These are phyloP conservation scores for Ilex asprella DNA, from an alignment of 257 asterid species.

Conservation along the genomic window DNA sequence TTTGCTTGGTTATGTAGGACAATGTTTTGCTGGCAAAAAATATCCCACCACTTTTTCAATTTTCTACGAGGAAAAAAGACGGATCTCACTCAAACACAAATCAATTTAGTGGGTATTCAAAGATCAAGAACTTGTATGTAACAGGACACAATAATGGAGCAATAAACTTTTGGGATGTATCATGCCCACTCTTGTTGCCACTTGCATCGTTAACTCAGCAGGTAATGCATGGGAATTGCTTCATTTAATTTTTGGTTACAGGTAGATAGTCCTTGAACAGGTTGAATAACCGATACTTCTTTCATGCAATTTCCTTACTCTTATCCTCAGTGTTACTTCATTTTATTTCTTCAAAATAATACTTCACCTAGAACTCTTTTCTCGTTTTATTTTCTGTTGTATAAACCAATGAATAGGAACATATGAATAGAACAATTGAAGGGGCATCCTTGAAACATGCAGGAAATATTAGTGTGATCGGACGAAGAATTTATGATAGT, in stretches of 20 bases:
- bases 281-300: no score
- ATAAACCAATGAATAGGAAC: no score
- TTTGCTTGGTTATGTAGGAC: slow-evolving; percentile 39
- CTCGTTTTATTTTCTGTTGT: no score
- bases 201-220: slow-evolving; percentile 65
- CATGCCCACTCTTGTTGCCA: slow-evolving; percentile 72
- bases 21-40: slow-evolving; percentile 37
- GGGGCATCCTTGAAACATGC: neutral
- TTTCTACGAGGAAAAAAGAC: slow-evolving; percentile 49
- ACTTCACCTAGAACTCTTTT: no score
- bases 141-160: slow-evolving; percentile 83
- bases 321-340: no score
- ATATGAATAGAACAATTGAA: neutral
- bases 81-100: slow-evolving; percentile 46
- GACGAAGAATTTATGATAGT: neutral
- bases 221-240: slow-evolving; percentile 27
- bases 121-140: slow-evolving; percentile 57
- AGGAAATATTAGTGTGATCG: neutral
- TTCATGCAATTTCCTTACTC: no score
- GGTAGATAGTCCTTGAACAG: no score
- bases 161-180: slow-evolving; percentile 83
- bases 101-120: slow-evolving; percentile 39
- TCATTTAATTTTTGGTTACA: no score
- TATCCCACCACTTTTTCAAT: slow-evolving; percentile 58
- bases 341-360: no score